These are phyloP conservation scores for Aspergillus funiculosus DNA, from an alignment of 495 filamentous ascomycete species.

Conservation along the genomic window DNA sequence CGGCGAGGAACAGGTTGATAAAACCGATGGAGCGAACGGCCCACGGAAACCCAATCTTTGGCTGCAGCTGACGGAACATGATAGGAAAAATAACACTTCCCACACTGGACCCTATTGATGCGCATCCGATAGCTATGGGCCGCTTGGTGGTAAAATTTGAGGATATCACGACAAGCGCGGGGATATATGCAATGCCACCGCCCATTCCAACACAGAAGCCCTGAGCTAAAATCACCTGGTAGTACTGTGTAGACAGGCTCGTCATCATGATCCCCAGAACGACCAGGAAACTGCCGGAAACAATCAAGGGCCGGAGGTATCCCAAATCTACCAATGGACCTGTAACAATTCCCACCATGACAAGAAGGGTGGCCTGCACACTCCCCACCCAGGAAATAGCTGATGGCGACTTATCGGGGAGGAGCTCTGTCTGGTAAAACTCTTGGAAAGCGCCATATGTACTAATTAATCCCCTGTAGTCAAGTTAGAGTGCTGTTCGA, in stretches of 20 bases:
- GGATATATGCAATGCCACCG: slow-evolving; percentile 35
- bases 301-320: slow-evolving; percentile 31
- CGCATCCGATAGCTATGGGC: slow-evolving; percentile 44
- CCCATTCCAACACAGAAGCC: slow-evolving; percentile 41
- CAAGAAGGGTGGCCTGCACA: slow-evolving; percentile 38
- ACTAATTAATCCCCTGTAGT: slow-evolving; percentile 36
- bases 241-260: slow-evolving; percentile 37
- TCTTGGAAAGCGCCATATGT: slow-evolving; percentile 46
- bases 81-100: slow-evolving; percentile 52
- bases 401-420: slow-evolving; percentile 26
- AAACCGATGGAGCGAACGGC: slow-evolving; percentile 49
- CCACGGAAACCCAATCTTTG: slow-evolving; percentile 48
- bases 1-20: slow-evolving; percentile 39
- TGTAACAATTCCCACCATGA: slow-evolving; percentile 34
- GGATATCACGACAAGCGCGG: slow-evolving; percentile 37
- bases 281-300: slow-evolving; percentile 26
- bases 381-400: slow-evolving; percentile 45
- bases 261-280: slow-evolving; percentile 48
- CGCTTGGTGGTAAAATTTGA: slow-evolving; percentile 38
- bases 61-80: slow-evolving; percentile 45
- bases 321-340: slow-evolving; percentile 44
- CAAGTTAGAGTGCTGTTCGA: not conserved
- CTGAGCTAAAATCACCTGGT: slow-evolving; percentile 34
- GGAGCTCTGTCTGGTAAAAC: slow-evolving; percentile 34
- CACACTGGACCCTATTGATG: slow-evolving; percentile 34